A percentile compares a stretch with the other conserved stretches of the same genome.
Conservation (phyloP, 148 eudicot genomes). For the Cornus florida region DNA sequence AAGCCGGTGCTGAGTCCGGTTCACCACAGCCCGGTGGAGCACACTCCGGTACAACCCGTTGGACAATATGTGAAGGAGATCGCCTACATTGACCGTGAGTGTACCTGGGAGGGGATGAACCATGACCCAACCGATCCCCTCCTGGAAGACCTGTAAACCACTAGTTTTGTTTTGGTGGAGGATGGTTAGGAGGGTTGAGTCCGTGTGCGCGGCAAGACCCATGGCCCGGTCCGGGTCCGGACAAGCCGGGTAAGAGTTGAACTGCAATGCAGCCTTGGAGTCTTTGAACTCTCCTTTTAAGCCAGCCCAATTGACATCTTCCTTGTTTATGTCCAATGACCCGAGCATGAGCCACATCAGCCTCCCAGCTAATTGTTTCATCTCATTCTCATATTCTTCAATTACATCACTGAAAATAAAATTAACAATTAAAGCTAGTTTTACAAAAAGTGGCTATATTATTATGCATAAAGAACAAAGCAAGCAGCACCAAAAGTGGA, state of each 20-base stretch:
- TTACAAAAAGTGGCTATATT: neutral
- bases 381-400: constrained; percentile 64
- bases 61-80: constrained; percentile 81
- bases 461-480: neutral
- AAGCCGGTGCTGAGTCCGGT: constrained; percentile 58
- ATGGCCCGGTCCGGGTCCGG: constrained; percentile 98
- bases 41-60: constrained; percentile 79
- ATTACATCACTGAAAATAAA: constrained; percentile 52
- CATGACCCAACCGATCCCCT: constrained; percentile 65
- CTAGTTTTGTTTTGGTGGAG: constrained; percentile 72
- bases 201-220: constrained; percentile 93
- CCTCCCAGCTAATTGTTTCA: constrained; percentile 56
- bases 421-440: neutral
- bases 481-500: neutral
- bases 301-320: constrained; percentile 61
- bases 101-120: constrained; percentile 68
- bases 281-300: constrained; percentile 34
- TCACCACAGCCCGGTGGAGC: constrained; percentile 85
- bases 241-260: constrained; percentile 87
- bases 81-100: constrained; percentile 76
- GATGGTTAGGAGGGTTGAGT: constrained; percentile 83
- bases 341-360: constrained; percentile 72
- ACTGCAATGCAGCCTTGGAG: constrained; percentile 60
- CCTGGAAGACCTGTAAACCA: constrained; percentile 70
- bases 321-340: constrained; percentile 60